A percentile compares a stretch with the other conserved stretches of the same genome.
Evolutionary conservation across 192 early-diverging fungal species (phyloP).

Genomic region (Coemansia sp.): DNA sequence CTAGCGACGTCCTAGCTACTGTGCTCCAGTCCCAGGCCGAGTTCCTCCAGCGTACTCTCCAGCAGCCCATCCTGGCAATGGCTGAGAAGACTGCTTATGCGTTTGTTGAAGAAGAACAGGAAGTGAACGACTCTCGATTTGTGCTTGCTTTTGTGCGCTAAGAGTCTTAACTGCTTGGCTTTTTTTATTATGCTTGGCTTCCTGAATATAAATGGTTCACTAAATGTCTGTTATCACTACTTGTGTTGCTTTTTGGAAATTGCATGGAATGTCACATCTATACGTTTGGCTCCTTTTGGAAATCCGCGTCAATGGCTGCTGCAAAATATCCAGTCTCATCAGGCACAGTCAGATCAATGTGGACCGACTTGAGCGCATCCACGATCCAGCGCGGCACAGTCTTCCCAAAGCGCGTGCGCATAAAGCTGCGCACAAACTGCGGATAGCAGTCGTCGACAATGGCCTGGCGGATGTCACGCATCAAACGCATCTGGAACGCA

Average conservation of each 20-base stretch:
- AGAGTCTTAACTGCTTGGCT: not conserved
- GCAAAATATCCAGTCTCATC: slow-evolving; percentile 39
- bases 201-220: slow-evolving; percentile 3
- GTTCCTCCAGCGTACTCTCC: slow-evolving; percentile 69
- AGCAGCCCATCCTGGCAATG: slow-evolving; percentile 61
- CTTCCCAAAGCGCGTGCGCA: slow-evolving; percentile 62
- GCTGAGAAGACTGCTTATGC: slow-evolving; percentile 38
- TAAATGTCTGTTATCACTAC: not conserved
- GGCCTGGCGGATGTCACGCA: slow-evolving; percentile 71
- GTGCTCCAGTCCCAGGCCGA: slow-evolving; percentile 73
- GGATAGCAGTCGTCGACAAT: slow-evolving; percentile 73
- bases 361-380: slow-evolving; percentile 68
- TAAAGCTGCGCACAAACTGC: slow-evolving; percentile 66
- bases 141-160: slow-evolving; percentile 60
- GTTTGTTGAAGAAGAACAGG: slow-evolving; percentile 77
- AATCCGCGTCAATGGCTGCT: slow-evolving; percentile 31
- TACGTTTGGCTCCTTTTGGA: slow-evolving; percentile 38
- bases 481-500: slow-evolving; percentile 80
- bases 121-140: slow-evolving; percentile 75
- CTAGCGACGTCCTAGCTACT: slow-evolving; percentile 63
- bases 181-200: not conserved
- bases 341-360: slow-evolving; percentile 57
- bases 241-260: not conserved
- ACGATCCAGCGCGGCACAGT: slow-evolving; percentile 71
- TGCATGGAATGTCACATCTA: not conserved